Evolutionary conservation across 1,284 basidiomycete genomes (phyloP).

Genomic region (Pisolithus thermaeus): DNA sequence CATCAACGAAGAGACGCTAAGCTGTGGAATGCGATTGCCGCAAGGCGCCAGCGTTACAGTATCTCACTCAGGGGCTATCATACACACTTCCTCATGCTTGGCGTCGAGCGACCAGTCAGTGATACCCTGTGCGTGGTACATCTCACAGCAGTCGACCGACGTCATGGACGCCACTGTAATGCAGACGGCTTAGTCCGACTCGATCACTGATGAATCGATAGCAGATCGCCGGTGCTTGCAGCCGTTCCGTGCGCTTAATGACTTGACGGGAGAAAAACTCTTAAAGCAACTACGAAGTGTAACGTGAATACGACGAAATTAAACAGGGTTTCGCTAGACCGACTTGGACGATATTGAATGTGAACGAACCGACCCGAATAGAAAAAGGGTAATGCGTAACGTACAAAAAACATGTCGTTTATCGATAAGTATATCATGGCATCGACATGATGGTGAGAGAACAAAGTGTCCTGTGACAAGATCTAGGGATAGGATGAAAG

Average conservation of each 20-base stretch:
- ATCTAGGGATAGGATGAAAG: conserved; percentile 5
- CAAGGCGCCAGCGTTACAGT: no score
- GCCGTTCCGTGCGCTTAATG: no score
- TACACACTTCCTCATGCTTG: no score
- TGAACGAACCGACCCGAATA: not conserved
- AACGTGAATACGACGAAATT: conserved; percentile 12
- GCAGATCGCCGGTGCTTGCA: no score
- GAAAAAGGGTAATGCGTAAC: conserved; percentile 12
- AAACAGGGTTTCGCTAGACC: conserved; percentile 4
- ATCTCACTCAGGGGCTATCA: no score
- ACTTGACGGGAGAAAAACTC: no score
- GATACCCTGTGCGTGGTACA: no score
- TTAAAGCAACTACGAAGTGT: conserved; percentile 8
- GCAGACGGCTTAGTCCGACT: no score
- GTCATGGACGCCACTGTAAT: no score
- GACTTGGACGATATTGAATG: conserved; percentile 1
- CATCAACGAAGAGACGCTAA: not conserved
- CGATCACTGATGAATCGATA: no score
- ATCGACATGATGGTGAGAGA: conserved; percentile 5
- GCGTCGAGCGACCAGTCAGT: no score
- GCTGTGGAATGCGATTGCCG: not conserved
- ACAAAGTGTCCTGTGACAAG: conserved; percentile 13
- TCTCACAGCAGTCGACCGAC: no score
- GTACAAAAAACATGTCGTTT: conserved; percentile 19
- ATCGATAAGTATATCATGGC: conserved; percentile 30